phyloP scores from a whole-genome alignment of 1,284 basidiomycete species.

The Cystobasidium slooffiae region DNA sequence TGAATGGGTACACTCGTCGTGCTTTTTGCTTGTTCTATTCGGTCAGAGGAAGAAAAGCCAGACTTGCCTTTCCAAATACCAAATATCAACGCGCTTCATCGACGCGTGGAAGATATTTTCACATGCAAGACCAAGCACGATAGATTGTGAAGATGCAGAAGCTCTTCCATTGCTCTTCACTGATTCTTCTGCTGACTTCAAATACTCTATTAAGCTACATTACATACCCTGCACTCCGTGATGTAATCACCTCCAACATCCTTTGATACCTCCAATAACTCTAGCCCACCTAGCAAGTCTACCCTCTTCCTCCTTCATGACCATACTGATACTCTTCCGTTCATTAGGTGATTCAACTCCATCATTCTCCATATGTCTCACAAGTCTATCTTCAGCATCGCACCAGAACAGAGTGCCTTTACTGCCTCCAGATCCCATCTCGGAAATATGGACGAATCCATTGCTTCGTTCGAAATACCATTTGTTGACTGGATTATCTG shows the following conservation, averaged over 20 bases:
- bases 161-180: too few species aligned
- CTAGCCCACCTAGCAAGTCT: slow-evolving; percentile 50
- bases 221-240: too few species aligned
- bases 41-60: too few species aligned
- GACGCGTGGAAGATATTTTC: too few species aligned
- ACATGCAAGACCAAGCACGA: too few species aligned
- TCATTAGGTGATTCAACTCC: slow-evolving; percentile 8
- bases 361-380: slow-evolving; percentile 31
- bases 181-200: too few species aligned
- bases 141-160: too few species aligned
- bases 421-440: slow-evolving; percentile 48
- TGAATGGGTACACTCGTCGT: too few species aligned
- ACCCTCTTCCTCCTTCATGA: slow-evolving; percentile 38
- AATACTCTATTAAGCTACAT: not conserved
- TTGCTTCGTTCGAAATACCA: slow-evolving; percentile 98
- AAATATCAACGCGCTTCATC: too few species aligned
- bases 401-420: slow-evolving; percentile 87
- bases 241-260: slow-evolving; percentile 40
- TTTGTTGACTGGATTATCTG: slow-evolving; percentile 95
- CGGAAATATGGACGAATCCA: slow-evolving; percentile 76
- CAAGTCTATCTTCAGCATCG: slow-evolving; percentile 84
- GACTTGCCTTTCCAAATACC: too few species aligned
- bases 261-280: slow-evolving; percentile 49
- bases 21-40: too few species aligned
- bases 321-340: slow-evolving; percentile 34